Evolutionary conservation across 805 yeast genomes (phyloP), one percentile per base, ranked within the genome.

Genomic region (Pichia manshurica): DNA sequence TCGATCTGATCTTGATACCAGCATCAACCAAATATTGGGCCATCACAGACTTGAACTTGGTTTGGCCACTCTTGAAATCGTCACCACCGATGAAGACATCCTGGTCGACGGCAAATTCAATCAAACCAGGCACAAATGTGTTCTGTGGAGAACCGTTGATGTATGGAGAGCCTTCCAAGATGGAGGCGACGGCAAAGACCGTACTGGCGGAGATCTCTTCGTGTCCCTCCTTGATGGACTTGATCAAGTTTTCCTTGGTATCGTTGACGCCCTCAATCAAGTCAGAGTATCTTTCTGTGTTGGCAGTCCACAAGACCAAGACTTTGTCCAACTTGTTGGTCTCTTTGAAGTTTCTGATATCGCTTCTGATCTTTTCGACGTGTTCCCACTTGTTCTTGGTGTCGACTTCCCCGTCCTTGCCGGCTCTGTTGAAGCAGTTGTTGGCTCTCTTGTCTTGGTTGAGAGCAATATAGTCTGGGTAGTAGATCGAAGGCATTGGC

Each of bases 91-190:
- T 89, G 64, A 84, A 87, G 31, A 85, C 70, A 54, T 77, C 69
- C 66, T 87, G 64, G 59, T 75, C 63, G 68, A 89, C 96, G 42
- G 97, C 95, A 56, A 90, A 78, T 68, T 88, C 89, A 62, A 91
- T 77, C 53, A 84, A 86, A 56, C 98, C 98, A 20, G 97, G 97
- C 48, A 88, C 96, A 71, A 91, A 90, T 45, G 97, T 91, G 74
- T 90, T 90, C 72, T 90, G 98, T 45, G 98, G 98, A 36, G 96
- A 88, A 41, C 97, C 98, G 62, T 90, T 90, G 68, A 90, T 87
- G 72, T 88, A 90, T 46, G 97, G 95, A 50, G 82, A 81, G 38
- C 79, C 77, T 67, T 91, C 97, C 61, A 90, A 75, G 57, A 91
- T 91, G 45, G 87, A 80, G 16, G 98, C 98, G 56, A 87, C 87